Conservation (phyloP, 257 asterid genomes). For the Anisodus acutangulus region DNA sequence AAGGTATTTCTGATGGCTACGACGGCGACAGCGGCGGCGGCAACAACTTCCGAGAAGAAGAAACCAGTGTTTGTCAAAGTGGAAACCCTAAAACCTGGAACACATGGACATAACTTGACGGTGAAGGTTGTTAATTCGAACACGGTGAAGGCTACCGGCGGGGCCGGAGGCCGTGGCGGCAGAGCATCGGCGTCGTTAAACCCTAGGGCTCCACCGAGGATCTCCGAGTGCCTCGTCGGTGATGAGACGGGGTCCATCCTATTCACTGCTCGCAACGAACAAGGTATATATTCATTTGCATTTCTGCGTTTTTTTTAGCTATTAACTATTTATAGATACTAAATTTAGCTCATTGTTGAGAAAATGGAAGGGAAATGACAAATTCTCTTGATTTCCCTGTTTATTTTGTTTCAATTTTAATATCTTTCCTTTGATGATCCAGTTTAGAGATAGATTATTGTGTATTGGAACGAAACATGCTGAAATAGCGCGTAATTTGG, state of each 20-base stretch:
- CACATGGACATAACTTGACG: slow-evolving; percentile 49
- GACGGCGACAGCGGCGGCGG: slow-evolving; percentile 32
- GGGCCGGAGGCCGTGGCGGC: slow-evolving; percentile 21
- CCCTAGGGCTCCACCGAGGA: slow-evolving; percentile 36
- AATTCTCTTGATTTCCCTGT: background rate
- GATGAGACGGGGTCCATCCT: slow-evolving; percentile 47
- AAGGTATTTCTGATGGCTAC: slow-evolving; percentile 36
- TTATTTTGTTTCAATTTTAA: background rate
- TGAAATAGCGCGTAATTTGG: background rate
- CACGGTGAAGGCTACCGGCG: slow-evolving; percentile 38
- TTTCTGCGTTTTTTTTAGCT: background rate
- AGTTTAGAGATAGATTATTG: background rate
- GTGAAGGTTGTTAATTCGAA: slow-evolving; percentile 51
- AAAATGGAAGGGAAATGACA: too few relatives aligned
- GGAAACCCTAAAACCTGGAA: slow-evolving; percentile 48
- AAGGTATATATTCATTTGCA: slow-evolving; percentile 31
- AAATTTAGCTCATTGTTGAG: background rate
- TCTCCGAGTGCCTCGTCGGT: slow-evolving; percentile 51
- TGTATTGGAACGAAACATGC: background rate
- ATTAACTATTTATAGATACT: background rate
- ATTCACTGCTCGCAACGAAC: slow-evolving; percentile 51
- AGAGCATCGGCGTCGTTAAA: slow-evolving; percentile 35
- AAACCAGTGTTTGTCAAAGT: slow-evolving; percentile 55
- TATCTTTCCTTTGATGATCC: background rate
- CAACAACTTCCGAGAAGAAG: slow-evolving; percentile 40